phyloP scores from a whole-genome alignment of 495 filamentous ascomycete species.

The Penicillium desertorum region DNA sequence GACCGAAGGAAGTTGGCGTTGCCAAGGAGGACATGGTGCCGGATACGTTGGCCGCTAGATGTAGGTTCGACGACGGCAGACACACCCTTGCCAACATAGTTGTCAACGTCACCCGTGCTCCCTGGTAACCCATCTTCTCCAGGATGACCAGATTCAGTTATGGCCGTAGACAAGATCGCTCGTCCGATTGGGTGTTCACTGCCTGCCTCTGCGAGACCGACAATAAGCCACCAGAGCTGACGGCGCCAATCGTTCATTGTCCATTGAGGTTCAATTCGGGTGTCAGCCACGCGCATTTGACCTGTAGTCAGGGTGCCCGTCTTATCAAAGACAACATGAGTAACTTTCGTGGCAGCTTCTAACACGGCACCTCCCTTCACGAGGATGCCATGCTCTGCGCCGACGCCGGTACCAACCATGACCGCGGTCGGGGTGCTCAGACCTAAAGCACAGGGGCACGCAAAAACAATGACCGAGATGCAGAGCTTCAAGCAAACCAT shows the following conservation, averaged over 20 bases:
- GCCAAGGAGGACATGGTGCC: conserved; percentile 79
- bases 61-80: conserved; percentile 77
- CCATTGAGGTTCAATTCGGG: conserved; percentile 67
- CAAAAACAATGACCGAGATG: conserved; percentile 98
- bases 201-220: conserved; percentile 89
- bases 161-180: conserved; percentile 73
- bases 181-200: conserved; percentile 94
- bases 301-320: conserved; percentile 94
- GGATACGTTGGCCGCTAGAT: conserved; percentile 58
- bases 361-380: conserved; percentile 94
- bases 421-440: conserved; percentile 94
- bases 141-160: conserved; percentile 67
- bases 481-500: conserved; percentile 98
- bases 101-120: conserved; percentile 78
- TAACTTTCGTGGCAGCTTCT: conserved; percentile 89
- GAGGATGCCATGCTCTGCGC: conserved; percentile 94
- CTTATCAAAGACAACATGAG: conserved; percentile 97
- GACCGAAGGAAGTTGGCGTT: conserved; percentile 75
- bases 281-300: conserved; percentile 84
- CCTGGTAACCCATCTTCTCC: conserved; percentile 77
- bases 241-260: conserved; percentile 62
- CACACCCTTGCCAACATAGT: conserved; percentile 81
- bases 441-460: conserved; percentile 93
- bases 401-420: conserved; percentile 97
- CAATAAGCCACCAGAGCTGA: conserved; percentile 88